Conservation (phyloP, 257 asterid genomes). For the Echium plantagineum region DNA sequence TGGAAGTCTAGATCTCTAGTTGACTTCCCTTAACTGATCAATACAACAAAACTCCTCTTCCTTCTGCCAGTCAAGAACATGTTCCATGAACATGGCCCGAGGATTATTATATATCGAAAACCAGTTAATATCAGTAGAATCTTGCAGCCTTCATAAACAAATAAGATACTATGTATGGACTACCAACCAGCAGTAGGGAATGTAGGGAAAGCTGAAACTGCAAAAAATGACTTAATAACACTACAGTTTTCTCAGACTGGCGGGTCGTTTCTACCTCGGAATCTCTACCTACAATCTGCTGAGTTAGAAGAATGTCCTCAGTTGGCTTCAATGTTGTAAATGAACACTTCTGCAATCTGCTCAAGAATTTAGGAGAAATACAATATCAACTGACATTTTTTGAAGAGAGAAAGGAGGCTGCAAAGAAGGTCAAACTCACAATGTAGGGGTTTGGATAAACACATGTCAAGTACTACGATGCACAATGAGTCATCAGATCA, state of each 20-base stretch:
- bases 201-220: not conserved
- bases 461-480: constrained; percentile 20
- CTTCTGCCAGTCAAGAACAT: not conserved
- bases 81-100: not conserved
- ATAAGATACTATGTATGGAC: not conserved
- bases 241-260: not conserved
- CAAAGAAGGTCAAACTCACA: not conserved
- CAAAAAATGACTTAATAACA: not conserved
- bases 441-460: not conserved
- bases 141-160: not conserved
- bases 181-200: not conserved
- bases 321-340: not conserved
- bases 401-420: no score
- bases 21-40: no score
- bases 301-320: not conserved
- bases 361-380: not conserved
- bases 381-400: not conserved
- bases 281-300: not conserved
- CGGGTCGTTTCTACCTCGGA: not conserved
- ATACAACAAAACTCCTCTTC: not conserved
- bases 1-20: not conserved
- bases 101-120: not conserved
- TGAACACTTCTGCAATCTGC: not conserved
- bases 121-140: not conserved
- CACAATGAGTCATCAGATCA: constrained; percentile 34